Conservation (phyloP, 78 protist genomes). For the Carpediemonas membranifera region DNA sequence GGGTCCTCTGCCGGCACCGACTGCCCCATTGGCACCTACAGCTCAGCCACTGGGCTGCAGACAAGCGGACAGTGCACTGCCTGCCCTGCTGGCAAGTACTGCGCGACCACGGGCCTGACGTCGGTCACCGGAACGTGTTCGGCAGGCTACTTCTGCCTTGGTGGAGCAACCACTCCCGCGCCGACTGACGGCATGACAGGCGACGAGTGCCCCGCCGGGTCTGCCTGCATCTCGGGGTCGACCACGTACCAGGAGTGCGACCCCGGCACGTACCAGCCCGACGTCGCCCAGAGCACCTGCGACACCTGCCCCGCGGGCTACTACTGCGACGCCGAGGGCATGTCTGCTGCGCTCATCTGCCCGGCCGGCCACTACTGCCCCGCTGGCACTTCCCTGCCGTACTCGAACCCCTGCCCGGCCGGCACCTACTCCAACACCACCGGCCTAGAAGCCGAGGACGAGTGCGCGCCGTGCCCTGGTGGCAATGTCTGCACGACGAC, state of each 20-base stretch:
- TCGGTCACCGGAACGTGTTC: neutral
- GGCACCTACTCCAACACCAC: slow-evolving; percentile 4
- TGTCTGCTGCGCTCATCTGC: too few relatives aligned
- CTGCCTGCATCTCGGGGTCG: neutral
- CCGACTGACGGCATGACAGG: neutral
- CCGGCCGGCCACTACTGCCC: too few relatives aligned
- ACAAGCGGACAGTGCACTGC: slow-evolving; percentile 11
- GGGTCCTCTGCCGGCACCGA: neutral
- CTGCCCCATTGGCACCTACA: slow-evolving; percentile 20
- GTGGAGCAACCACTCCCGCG: neutral
- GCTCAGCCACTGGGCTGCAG: neutral
- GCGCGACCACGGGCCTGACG: neutral
- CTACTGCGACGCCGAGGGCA: too few relatives aligned
- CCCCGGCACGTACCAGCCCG: slow-evolving; percentile 23
- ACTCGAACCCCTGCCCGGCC: too few relatives aligned
- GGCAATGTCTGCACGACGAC: too few relatives aligned
- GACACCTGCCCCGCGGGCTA: slow-evolving; percentile 6
- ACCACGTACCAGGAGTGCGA: neutral
- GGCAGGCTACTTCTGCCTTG: slow-evolving; percentile 16
- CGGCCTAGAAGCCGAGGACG: too few relatives aligned
- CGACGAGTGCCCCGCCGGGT: slow-evolving; percentile 30
- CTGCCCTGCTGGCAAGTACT: neutral
- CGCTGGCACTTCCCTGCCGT: slow-evolving; percentile 22
- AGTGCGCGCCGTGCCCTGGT: too few relatives aligned
- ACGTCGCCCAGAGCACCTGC: neutral